These are phyloP conservation scores for Tricholoma terreum DNA, from an alignment of 768 basidiomycete genomes.

Conservation along the genomic window DNA sequence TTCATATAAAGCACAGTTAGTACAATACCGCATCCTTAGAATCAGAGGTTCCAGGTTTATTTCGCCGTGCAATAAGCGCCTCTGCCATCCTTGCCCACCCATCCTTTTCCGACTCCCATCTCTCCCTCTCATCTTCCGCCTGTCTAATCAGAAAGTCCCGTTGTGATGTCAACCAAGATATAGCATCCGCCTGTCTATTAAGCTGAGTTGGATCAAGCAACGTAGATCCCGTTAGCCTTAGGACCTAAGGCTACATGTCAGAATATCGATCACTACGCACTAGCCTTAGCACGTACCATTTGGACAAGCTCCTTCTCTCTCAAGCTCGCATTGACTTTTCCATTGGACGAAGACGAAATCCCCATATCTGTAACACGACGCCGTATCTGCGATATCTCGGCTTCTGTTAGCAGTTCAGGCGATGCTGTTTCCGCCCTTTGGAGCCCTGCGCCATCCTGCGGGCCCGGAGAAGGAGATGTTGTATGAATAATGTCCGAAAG, in stretches of 20 bases:
- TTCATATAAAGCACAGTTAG: constrained; percentile 1
- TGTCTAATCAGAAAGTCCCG: constrained; percentile 54
- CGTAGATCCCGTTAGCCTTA: constrained; percentile 42
- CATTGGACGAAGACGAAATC: constrained; percentile 17
- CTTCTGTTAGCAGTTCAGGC: constrained; percentile 38
- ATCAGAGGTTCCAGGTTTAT: constrained; percentile 29
- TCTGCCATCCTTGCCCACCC: constrained; percentile 68
- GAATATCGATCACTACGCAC: background rate
- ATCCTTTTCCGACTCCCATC: constrained; percentile 62
- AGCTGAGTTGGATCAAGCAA: constrained; percentile 43
- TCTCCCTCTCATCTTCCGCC: constrained; percentile 53
- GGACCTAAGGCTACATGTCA: constrained; percentile 26
- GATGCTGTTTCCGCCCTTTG: constrained; percentile 14
- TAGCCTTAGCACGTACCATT: constrained; percentile 43
- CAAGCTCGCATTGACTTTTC: constrained; percentile 20
- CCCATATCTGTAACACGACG: constrained; percentile 44
- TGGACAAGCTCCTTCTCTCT: constrained; percentile 52
- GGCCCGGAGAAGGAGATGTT: constrained; percentile 49
- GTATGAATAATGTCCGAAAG: constrained; percentile 56
- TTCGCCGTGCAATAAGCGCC: constrained; percentile 53
- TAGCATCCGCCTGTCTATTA: constrained; percentile 58
- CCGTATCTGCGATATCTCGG: constrained; percentile 50
- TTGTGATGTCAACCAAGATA: constrained; percentile 52
- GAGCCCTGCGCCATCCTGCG: constrained; percentile 15
- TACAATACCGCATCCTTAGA: constrained; percentile 14